Conservation (phyloP, 2,329 filamentous ascomycete genomes). For the Ilyonectria destructans region DNA sequence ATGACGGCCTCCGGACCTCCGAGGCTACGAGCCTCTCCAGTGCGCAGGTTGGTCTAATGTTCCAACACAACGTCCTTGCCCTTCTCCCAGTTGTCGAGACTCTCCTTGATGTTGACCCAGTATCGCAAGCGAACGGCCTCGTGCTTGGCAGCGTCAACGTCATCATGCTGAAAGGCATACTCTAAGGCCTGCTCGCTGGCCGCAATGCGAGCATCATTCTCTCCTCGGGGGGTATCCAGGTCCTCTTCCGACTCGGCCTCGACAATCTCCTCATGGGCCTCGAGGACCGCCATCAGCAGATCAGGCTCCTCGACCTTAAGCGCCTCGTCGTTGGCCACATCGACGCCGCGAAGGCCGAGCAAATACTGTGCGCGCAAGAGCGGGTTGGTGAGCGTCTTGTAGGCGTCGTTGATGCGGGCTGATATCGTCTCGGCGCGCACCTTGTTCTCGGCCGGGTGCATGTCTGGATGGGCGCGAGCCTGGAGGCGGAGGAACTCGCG, state of each 20-base stretch:
- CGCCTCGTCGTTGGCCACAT: slow-evolving; percentile 85
- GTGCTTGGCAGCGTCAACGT: slow-evolving; percentile 76
- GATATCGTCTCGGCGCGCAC: slow-evolving; percentile 82
- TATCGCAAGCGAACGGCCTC: slow-evolving; percentile 88
- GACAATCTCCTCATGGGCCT: slow-evolving; percentile 84
- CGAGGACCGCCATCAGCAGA: slow-evolving; percentile 85
- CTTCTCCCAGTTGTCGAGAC: slow-evolving; percentile 86
- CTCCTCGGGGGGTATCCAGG: slow-evolving; percentile 70
- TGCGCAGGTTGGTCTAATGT: slow-evolving; percentile 55
- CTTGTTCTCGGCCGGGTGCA: slow-evolving; percentile 70
- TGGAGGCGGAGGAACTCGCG: slow-evolving; percentile 92
- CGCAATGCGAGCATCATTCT: slow-evolving; percentile 79
- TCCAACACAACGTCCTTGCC: slow-evolving; percentile 75
- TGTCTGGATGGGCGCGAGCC: slow-evolving; percentile 82
- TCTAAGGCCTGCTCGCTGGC: slow-evolving; percentile 76
- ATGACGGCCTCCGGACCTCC: background rate
- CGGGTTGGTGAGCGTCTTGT: slow-evolving; percentile 86
- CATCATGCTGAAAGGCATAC: slow-evolving; percentile 75
- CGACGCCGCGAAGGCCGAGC: slow-evolving; percentile 80
- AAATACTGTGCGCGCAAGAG: slow-evolving; percentile 91
- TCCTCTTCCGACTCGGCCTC: slow-evolving; percentile 78
- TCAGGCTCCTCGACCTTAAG: slow-evolving; percentile 78
- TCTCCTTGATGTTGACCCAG: slow-evolving; percentile 91
- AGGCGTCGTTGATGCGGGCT: slow-evolving; percentile 91
- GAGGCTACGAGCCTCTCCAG: background rate